Conservation (phyloP, 116 monocot genomes). For the Posidonia oceanica region DNA sequence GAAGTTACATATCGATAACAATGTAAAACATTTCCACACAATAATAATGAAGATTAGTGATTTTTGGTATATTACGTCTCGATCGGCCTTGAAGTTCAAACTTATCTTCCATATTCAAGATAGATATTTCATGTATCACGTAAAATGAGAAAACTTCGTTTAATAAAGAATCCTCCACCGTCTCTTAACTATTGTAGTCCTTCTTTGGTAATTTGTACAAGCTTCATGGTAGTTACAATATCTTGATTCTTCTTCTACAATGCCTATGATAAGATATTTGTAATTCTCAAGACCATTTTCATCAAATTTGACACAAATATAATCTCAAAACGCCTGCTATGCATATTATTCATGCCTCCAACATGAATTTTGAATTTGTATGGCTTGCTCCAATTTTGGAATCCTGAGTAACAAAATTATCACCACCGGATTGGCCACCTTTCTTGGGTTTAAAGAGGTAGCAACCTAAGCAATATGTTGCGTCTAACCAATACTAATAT, state of each 20-base stretch:
- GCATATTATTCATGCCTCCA: not conserved
- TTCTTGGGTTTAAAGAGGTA: not conserved
- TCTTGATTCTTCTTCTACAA: not conserved
- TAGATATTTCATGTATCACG: no score
- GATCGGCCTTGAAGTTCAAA: no score
- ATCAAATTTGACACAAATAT: not conserved
- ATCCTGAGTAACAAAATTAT: not conserved
- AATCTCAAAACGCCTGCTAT: not conserved
- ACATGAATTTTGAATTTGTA: not conserved
- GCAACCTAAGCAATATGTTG: constrained; percentile 1
- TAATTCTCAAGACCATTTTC: not conserved
- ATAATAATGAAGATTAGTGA: no score
- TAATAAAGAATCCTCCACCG: not conserved
- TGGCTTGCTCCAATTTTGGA: constrained; percentile 7
- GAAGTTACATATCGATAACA: no score
- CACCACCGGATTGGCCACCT: not conserved
- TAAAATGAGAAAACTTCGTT: not conserved
- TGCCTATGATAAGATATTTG: not conserved
- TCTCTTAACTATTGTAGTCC: not conserved
- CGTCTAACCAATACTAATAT: constrained; percentile 8
- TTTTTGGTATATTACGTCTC: no score
- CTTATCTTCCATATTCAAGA: not conserved
- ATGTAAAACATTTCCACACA: no score
- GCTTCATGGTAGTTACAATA: not conserved
- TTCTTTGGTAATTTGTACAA: not conserved